Conservation (phyloP, 305 asterid genomes). For the Ajuga reptans region DNA sequence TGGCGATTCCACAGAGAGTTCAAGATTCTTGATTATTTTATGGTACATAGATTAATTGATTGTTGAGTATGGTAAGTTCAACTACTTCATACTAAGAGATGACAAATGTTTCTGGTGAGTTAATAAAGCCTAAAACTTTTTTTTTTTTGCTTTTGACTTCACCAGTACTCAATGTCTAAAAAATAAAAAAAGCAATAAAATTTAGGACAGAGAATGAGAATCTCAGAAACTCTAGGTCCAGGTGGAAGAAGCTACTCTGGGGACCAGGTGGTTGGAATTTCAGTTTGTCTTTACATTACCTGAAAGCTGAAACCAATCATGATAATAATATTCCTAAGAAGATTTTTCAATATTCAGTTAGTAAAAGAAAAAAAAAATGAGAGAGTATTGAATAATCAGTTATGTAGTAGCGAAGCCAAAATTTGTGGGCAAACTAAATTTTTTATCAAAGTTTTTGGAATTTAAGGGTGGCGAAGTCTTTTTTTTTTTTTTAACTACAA, state of each 20-base stretch:
- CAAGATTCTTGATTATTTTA: constrained; percentile 2
- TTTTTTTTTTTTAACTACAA: too few relatives aligned
- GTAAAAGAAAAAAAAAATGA: not conserved
- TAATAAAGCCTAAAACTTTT: not conserved
- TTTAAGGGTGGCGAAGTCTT: too few relatives aligned
- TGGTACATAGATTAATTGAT: constrained; percentile 7
- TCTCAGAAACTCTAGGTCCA: constrained; percentile 12
- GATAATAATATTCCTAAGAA: not conserved
- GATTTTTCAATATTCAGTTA: not conserved
- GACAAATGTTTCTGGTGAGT: constrained; percentile 19
- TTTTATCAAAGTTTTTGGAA: too few relatives aligned
- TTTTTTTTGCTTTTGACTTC: constrained; percentile 21
- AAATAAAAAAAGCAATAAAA: not conserved
- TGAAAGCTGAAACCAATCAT: constrained; percentile 3
- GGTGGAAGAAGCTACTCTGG: constrained; percentile 16
- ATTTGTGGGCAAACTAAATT: too few relatives aligned
- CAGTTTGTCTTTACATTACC: constrained; percentile 24
- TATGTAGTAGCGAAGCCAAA: too few relatives aligned
- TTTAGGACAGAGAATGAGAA: constrained; percentile 1
- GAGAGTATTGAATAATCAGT: not conserved
- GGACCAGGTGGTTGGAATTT: constrained; percentile 7
- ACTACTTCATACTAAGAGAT: constrained; percentile 20
- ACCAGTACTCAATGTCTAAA: not conserved
- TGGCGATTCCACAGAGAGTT: not conserved
- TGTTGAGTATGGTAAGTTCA: constrained; percentile 13